phyloP scores from a whole-genome alignment of 2,329 filamentous ascomycete species.

The Cercospora zeae-maydis region DNA sequence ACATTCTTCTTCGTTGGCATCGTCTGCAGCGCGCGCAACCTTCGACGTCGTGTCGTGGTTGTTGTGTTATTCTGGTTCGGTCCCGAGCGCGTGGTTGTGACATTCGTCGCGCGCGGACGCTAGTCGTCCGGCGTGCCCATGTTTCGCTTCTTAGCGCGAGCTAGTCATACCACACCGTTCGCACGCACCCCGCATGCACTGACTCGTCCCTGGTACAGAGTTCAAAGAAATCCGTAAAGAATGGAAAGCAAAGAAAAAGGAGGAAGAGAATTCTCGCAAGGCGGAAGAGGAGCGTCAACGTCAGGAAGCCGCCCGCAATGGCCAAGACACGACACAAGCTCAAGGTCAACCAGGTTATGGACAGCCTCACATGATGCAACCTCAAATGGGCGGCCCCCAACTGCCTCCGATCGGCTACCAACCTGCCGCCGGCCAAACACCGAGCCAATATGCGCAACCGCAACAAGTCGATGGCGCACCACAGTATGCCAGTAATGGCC shows the following conservation, averaged over 20 bases:
- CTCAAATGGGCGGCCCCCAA: constrained; percentile 47
- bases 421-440: constrained; percentile 43
- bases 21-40: background rate
- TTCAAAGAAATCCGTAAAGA: constrained; percentile 99
- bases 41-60: constrained; percentile 11
- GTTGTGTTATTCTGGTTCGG: too few species aligned
- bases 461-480: constrained; percentile 48
- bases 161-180: constrained; percentile 28
- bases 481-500: constrained; percentile 45
- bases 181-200: constrained; percentile 34
- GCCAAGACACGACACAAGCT: constrained; percentile 49
- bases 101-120: constrained; percentile 31
- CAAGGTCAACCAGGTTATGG: constrained; percentile 49
- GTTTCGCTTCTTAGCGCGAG: constrained; percentile 33
- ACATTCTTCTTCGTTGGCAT: constrained; percentile 7
- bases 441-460: constrained; percentile 47
- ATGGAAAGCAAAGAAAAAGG: constrained; percentile 99
- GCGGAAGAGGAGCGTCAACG: constrained; percentile 81
- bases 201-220: constrained; percentile 56
- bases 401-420: constrained; percentile 52
- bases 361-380: constrained; percentile 44
- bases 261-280: constrained; percentile 87
- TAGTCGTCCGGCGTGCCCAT: constrained; percentile 29
- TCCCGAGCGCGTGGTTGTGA: constrained; percentile 26
- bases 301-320: constrained; percentile 57